Evolutionary conservation across 1,139 yeast species (phyloP).

Genomic region (Zygoascus meyerae): DNA sequence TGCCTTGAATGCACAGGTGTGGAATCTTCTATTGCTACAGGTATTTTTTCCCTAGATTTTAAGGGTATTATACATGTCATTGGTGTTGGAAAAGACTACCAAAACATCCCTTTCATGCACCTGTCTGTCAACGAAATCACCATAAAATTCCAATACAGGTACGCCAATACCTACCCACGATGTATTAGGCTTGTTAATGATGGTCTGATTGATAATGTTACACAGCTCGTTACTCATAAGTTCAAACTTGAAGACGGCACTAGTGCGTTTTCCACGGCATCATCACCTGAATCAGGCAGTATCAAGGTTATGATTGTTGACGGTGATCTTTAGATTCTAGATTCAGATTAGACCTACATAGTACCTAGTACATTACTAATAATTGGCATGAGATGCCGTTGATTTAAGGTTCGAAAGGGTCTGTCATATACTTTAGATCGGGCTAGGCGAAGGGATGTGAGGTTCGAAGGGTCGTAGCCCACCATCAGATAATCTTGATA

Average conservation of each 20-base stretch:
- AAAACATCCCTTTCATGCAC: constrained; percentile 68
- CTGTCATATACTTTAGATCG: too few relatives aligned
- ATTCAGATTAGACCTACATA: not conserved
- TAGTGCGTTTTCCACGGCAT: constrained; percentile 71
- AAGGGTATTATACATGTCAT: constrained; percentile 72
- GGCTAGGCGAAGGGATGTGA: too few relatives aligned
- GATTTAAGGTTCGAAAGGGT: too few relatives aligned
- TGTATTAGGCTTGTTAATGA: constrained; percentile 62
- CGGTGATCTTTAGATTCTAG: constrained; percentile 1
- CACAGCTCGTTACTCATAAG: constrained; percentile 69
- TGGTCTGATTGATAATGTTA: constrained; percentile 57
- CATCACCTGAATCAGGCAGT: constrained; percentile 42
- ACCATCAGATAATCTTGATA: too few relatives aligned
- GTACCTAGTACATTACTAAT: too few relatives aligned
- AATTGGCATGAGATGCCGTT: too few relatives aligned
- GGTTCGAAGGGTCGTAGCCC: too few relatives aligned
- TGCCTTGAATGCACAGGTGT: constrained; percentile 70
- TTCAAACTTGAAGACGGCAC: constrained; percentile 69
- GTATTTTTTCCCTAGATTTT: constrained; percentile 49
- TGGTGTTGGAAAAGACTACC: constrained; percentile 66
- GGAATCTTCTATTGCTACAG: constrained; percentile 60
- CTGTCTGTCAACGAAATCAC: constrained; percentile 65
- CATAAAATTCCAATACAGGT: constrained; percentile 75
- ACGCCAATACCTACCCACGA: constrained; percentile 65
- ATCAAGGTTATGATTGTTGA: constrained; percentile 62